A percentile compares a stretch with the other conserved stretches of the same genome.
Evolutionary conservation across 768 basidiomycete species (phyloP).

Genomic region (Boletus tomentosulus): DNA sequence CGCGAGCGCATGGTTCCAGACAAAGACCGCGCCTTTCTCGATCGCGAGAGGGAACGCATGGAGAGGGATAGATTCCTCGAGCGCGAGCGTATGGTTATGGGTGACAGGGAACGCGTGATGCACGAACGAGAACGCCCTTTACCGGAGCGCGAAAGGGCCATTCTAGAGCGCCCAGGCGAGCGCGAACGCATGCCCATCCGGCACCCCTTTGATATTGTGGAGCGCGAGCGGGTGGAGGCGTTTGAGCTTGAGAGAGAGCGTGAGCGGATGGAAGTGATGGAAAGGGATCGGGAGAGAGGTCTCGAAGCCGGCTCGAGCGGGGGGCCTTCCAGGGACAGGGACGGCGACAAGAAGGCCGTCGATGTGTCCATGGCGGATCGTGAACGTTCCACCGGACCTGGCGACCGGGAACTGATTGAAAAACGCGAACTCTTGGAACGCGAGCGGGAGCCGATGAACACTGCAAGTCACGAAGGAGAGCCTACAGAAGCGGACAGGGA

Average conservation of each 20-base stretch:
- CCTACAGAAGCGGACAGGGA: conserved; percentile 23
- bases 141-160: conserved; percentile 23
- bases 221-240: conserved; percentile 25
- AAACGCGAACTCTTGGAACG: conserved; percentile 23
- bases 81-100: conserved; percentile 22
- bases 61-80: conserved; percentile 24
- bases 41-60: conserved; percentile 23
- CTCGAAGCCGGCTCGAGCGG: conserved; percentile 14
- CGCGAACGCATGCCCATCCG: conserved; percentile 24
- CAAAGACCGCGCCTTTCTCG: conserved; percentile 19
- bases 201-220: conserved; percentile 16
- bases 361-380: conserved; percentile 16
- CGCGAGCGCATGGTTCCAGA: conserved; percentile 22
- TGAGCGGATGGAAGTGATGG: conserved; percentile 26
- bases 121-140: conserved; percentile 21
- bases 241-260: conserved; percentile 34
- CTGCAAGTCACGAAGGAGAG: conserved; percentile 18
- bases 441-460: conserved; percentile 18
- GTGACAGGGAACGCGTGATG: conserved; percentile 23
- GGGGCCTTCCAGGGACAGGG: conserved; percentile 19
- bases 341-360: conserved; percentile 18
- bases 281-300: conserved; percentile 29
- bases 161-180: conserved; percentile 22
- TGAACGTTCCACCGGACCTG: conserved; percentile 18
- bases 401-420: conserved; percentile 21